Evolutionary conservation across 345 rosid genomes (phyloP), one percentile per base, ranked within the genome.

Genomic region (Eucalyptus albens): DNA sequence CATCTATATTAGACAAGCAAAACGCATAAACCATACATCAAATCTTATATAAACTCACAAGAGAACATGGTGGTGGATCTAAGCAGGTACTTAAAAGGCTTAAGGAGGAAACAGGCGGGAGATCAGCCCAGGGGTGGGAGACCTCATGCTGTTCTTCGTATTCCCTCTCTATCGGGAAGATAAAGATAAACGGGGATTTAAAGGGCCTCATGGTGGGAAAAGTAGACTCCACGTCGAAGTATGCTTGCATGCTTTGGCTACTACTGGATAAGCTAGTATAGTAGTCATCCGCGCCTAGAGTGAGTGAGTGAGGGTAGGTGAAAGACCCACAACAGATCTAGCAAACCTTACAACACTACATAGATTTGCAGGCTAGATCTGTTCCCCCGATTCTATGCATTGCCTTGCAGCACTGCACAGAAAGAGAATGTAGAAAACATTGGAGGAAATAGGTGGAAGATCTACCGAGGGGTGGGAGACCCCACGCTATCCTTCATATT

Each of bases 211-310:
- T 53, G 26, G 59, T 53, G 2, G 2, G 59, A 0, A 53, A 53
- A 2, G 26, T 53, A 53, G 1, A 53, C 26, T 53, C 5, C 11
- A 53, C 1, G 10, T 53, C 24, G 2, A 1, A 2, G 59, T 4
- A 53, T 19, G 24, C 0, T 53, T 53, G 11, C 26, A 53, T 53
- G 5, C 59, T 53, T 3, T 0, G 1, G 26, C 11, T 53, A 53
- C 24, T 0, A 0, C 0, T 0, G 1, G 5, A 0, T 19, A 53
- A 2, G 0, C 4, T 19, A 0, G 26, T 53, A 53, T 53, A 53
- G 0, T 53, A 53, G 26, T 2, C 24, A 53, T 19, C 0, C 0
- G 0, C 2, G 0, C 4, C 5, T 53, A 19, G 59, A 1, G 10
- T 53, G 26, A 1, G 10, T 53, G 26, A 53, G 59, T 53, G 5